Base-by-base conservation (phyloP, 2,329 filamentous ascomycete genomes). In the Fusarium pilosicola region DNA sequence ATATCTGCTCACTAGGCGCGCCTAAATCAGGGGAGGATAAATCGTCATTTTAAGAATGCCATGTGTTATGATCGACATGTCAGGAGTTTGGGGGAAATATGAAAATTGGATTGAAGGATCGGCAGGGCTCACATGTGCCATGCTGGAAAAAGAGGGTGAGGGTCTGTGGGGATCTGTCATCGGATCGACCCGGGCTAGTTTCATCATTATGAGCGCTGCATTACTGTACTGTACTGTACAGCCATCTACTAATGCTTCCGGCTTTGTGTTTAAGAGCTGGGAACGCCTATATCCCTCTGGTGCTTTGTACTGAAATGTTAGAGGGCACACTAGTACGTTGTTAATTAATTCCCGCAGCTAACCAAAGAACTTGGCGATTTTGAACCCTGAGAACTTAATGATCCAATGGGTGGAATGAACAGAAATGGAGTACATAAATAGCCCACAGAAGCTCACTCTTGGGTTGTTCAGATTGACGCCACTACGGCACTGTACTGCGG, bases 1-100 rank as follows among this genome's bases (percentile, higher is more conserved):
- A 51, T 51, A 11, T 51, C 45, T 48, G 14, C 4, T 26, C 12
- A 17, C 14, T 20, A 10, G 28, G 3, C 17, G 6, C 8, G 12
- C n/a, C 8, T 7, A 51, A 24, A 20, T 34, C 4, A 7, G 12
- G 17, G 9, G 9, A 28, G 4, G 24, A 22, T 22, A 11, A 4
- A 20, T 34, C 6, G 9, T 14, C n/a, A 51, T 51, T 18, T 15
- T 3, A 24, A 34, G 9, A 34, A 34, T 14, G 22, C 30, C 48
- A 51, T 34, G 1, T 14, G 17, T 3, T 11, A 6, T 34, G 1
- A 51, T 20, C 3, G 30, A 0, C 6, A 20, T 24, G 12, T 15
- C 48, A 24, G 3, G 8, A 14, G 7, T 28, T 28, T 6, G 8
- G 7, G 7, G 14, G 14, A 12, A 30, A 8, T 48, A 14, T 3